Conservation (phyloP, 2,329 filamentous ascomycete species). For the Fusarium liriodendri region DNA sequence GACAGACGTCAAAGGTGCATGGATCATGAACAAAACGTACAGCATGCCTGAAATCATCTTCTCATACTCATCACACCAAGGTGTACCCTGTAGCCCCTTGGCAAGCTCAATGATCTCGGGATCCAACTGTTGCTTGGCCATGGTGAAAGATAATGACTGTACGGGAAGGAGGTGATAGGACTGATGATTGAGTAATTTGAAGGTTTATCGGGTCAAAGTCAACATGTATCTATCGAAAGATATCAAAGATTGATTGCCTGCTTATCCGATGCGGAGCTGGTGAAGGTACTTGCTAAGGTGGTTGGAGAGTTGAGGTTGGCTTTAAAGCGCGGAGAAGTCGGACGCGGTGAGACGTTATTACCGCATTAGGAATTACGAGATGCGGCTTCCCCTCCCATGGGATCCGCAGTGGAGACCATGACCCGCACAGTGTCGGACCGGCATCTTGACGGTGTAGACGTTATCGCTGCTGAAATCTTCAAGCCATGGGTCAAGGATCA, state of each 20-base stretch:
- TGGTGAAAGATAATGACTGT: slow-evolving; percentile 2
- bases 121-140: slow-evolving; percentile 36
- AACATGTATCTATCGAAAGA: neutral
- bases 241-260: neutral
- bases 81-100: slow-evolving; percentile 26
- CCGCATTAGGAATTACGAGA: neutral
- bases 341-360: neutral
- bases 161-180: neutral
- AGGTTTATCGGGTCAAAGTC: neutral
- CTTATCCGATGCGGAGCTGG: neutral
- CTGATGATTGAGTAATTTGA: neutral
- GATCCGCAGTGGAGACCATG: neutral
- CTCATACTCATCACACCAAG: slow-evolving; percentile 42
- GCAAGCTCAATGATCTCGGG: slow-evolving; percentile 37
- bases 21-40: neutral
- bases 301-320: slow-evolving; percentile 2
- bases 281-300: neutral
- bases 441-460: neutral
- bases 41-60: slow-evolving; percentile 45
- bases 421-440: neutral
- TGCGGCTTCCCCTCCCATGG: neutral
- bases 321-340: neutral
- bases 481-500: neutral
- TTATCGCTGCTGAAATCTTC: neutral
- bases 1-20: neutral